phyloP scores from a whole-genome alignment of 352 stramenopile genomes.

The Globisporangium cylindrosporum region DNA sequence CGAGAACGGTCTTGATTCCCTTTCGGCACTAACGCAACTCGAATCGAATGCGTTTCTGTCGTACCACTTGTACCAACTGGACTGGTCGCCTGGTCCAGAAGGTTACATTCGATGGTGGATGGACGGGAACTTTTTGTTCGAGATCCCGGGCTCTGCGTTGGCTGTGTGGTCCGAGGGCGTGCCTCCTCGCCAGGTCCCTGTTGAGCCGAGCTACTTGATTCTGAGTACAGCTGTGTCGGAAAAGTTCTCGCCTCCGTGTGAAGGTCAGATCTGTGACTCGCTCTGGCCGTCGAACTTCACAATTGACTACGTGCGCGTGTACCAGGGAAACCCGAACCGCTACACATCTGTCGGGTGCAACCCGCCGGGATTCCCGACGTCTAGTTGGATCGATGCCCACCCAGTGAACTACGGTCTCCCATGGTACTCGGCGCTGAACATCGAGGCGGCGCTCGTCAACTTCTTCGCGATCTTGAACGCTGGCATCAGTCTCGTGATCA shows the following conservation, averaged over 20 bases:
- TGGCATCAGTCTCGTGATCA: slow-evolving; percentile 47
- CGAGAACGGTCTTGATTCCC: slow-evolving; percentile 91
- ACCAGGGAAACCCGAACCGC: slow-evolving; percentile 89
- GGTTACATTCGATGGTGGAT: slow-evolving; percentile 94
- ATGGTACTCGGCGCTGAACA: slow-evolving; percentile 72
- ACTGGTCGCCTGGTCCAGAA: slow-evolving; percentile 92
- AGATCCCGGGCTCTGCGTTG: slow-evolving; percentile 86
- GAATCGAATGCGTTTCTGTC: slow-evolving; percentile 89
- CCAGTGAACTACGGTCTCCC: slow-evolving; percentile 79
- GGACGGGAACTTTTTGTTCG: slow-evolving; percentile 93
- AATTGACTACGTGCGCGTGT: slow-evolving; percentile 95
- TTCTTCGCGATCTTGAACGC: slow-evolving; percentile 65
- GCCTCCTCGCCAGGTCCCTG: slow-evolving; percentile 86
- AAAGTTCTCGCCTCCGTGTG: slow-evolving; percentile 92
- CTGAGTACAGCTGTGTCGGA: slow-evolving; percentile 97
- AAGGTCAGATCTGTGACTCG: slow-evolving; percentile 92
- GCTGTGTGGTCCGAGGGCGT: slow-evolving; percentile 71
- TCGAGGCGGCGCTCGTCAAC: slow-evolving; percentile 41
- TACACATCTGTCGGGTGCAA: slow-evolving; percentile 94
- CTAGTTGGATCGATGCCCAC: slow-evolving; percentile 90
- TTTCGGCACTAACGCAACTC: slow-evolving; percentile 93
- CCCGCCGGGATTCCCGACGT: slow-evolving; percentile 87
- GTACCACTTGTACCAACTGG: slow-evolving; percentile 93
- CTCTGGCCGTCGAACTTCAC: slow-evolving; percentile 90
- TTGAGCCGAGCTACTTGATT: slow-evolving; percentile 97